Conservation (phyloP, 2,329 filamentous ascomycete genomes). For the Chaetomiaceae sp. region DNA sequence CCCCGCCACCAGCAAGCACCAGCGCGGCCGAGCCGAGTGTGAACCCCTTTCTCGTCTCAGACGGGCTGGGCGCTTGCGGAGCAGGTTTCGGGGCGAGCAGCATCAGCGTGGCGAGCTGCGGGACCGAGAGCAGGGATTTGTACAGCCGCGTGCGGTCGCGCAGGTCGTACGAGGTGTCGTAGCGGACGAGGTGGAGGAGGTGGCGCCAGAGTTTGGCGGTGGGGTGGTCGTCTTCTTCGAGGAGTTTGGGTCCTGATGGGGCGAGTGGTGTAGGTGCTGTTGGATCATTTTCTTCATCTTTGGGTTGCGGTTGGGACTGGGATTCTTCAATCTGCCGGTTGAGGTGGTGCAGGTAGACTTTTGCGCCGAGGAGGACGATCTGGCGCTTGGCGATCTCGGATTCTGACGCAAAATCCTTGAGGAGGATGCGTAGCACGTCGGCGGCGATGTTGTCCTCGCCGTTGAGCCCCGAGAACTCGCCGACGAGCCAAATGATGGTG, state of each 20-base stretch:
- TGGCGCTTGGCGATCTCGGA: constrained; percentile 83
- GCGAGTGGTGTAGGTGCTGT: background rate
- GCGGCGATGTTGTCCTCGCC: constrained; percentile 85
- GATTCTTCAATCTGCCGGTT: constrained; percentile 53
- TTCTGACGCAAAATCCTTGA: constrained; percentile 80
- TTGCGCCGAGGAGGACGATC: constrained; percentile 88
- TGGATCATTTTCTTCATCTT: constrained; percentile 32
- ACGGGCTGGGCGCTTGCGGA: constrained; percentile 84
- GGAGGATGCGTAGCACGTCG: constrained; percentile 82
- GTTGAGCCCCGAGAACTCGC: constrained; percentile 80
- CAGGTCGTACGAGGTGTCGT: constrained; percentile 92
- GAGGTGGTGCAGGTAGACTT: constrained; percentile 88
- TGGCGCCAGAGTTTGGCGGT: constrained; percentile 81
- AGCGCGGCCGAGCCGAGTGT: constrained; percentile 80
- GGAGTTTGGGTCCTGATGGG: constrained; percentile 28
- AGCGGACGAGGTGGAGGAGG: constrained; percentile 76
- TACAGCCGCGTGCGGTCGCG: constrained; percentile 88
- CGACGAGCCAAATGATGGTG: constrained; percentile 95
- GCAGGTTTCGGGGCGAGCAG: constrained; percentile 92
- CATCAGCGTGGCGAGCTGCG: constrained; percentile 84
- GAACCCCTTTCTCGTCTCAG: constrained; percentile 73
- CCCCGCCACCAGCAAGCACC: constrained; percentile 72
- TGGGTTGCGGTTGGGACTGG: constrained; percentile 5
- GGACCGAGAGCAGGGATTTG: constrained; percentile 73
- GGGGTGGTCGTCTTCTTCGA: constrained; percentile 55